Percentiles rank a stretch among this genome's conserved stretches.
phyloP scores from a whole-genome alignment of 768 basidiomycete species.

The Rhodotorula diobovata region DNA sequence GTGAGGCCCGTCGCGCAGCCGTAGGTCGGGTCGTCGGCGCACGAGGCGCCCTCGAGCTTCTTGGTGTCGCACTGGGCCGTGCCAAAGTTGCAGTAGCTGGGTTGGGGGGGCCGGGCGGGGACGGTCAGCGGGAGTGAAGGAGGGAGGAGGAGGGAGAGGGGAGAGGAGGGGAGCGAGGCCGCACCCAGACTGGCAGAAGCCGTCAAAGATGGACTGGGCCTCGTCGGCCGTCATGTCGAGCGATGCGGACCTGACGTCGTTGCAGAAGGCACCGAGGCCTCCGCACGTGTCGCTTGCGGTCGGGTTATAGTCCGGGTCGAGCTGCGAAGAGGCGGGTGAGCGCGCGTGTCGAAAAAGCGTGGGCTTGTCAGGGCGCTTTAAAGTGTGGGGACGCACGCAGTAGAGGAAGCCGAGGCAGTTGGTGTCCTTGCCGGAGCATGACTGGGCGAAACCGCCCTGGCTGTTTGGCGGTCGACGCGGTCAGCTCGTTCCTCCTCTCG shows the following conservation, averaged over 20 bases:
- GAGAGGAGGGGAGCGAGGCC: not conserved
- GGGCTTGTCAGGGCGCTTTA: too few species aligned
- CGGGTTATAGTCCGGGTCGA: not conserved
- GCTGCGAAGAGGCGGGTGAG: too few species aligned
- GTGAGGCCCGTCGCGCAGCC: not conserved
- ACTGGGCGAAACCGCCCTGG: slow-evolving; percentile 20
- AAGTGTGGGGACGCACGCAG: slow-evolving; percentile 13
- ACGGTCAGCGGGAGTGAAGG: not conserved
- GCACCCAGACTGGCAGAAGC: slow-evolving; percentile 19
- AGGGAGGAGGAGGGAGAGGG: not conserved
- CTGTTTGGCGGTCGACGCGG: not conserved
- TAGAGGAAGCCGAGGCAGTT: slow-evolving; percentile 30
- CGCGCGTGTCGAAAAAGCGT: too few species aligned
- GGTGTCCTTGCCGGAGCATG: not conserved
- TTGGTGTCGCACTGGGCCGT: slow-evolving; percentile 1
- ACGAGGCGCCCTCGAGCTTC: not conserved
- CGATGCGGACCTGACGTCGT: not conserved
- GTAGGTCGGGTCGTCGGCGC: slow-evolving; percentile 3
- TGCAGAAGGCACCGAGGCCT: slow-evolving; percentile 14
- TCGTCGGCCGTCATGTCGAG: not conserved
- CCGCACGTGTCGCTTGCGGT: slow-evolving; percentile 21
- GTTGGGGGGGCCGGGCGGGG: not conserved
- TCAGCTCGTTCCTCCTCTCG: not conserved
- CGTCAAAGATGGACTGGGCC: slow-evolving; percentile 24
- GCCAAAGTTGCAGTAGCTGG: slow-evolving; percentile 25